Evolutionary conservation across 2,329 filamentous ascomycete genomes (phyloP).

Genomic region (Xylariales sp.): DNA sequence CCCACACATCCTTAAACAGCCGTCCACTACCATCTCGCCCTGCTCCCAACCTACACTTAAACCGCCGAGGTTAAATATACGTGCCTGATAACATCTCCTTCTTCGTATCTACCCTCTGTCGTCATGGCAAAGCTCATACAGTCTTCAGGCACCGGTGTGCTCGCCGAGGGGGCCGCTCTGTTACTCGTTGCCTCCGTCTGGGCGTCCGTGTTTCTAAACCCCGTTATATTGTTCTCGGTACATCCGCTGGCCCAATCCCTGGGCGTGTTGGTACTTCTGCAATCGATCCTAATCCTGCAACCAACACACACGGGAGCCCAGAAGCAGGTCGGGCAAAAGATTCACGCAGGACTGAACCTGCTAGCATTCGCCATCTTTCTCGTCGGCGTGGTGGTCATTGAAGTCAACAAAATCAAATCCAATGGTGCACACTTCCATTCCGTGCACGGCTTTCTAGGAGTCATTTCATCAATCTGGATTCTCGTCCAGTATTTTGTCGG

Average conservation of each 20-base stretch:
- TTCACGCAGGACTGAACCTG: conserved; percentile 78
- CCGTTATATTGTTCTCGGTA: conserved; percentile 83
- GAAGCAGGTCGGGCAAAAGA: conserved; percentile 70
- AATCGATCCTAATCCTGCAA: conserved; percentile 87
- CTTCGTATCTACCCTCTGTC: conserved; percentile 10
- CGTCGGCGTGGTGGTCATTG: conserved; percentile 76
- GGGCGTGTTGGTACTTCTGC: conserved; percentile 78
- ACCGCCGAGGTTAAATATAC: background rate
- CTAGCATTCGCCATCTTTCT: conserved; percentile 71
- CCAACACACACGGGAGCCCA: conserved; percentile 82
- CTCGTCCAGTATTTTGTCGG: conserved; percentile 81
- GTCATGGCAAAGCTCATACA: conserved; percentile 50
- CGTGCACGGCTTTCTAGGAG: conserved; percentile 84
- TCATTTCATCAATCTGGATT: conserved; percentile 77
- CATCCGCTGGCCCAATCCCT: conserved; percentile 80
- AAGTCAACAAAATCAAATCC: conserved; percentile 83
- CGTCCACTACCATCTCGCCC: conserved; percentile 19
- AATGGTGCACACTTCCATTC: conserved; percentile 80
- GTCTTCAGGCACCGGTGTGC: conserved; percentile 76
- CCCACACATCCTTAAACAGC: conserved; percentile 24
- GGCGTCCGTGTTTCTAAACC: conserved; percentile 76
- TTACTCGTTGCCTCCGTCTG: conserved; percentile 82
- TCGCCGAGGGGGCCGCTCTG: conserved; percentile 83
- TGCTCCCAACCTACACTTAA: background rate
- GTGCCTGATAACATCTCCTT: background rate